phyloP scores from a whole-genome alignment of 2,329 filamentous ascomycete genomes.

The Colletotrichum sidae region DNA sequence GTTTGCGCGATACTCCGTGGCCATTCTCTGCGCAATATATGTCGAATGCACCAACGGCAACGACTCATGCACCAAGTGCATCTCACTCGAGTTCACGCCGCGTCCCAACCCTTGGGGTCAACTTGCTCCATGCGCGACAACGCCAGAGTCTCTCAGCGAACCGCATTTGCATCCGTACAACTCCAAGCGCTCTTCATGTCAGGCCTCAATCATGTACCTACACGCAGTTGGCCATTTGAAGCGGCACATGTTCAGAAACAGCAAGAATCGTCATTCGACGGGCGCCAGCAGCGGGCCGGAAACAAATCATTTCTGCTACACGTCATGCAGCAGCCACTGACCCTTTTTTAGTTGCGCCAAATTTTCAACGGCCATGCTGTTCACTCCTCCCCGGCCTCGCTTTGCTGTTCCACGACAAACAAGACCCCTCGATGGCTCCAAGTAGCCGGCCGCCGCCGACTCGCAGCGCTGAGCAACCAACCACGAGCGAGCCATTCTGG shows the following conservation, averaged over 20 bases:
- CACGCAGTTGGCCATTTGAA: not conserved
- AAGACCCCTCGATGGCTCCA: constrained; percentile 9
- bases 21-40: too few species aligned
- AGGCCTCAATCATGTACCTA: constrained; percentile 9
- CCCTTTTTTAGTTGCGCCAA: not conserved
- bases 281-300: constrained; percentile 34
- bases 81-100: not conserved
- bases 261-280: constrained; percentile 26
- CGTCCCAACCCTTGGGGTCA: constrained; percentile 14
- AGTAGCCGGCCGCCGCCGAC: constrained; percentile 13
- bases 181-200: not conserved
- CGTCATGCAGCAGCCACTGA: constrained; percentile 21
- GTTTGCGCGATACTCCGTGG: too few species aligned
- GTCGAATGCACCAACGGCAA: too few species aligned
- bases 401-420: constrained; percentile 6
- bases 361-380: not conserved
- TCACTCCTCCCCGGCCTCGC: constrained; percentile 10
- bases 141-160: constrained; percentile 24
- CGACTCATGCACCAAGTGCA: too few species aligned
- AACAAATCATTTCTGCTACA: constrained; percentile 8
- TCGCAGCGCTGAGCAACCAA: constrained; percentile 16
- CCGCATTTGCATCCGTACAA: constrained; percentile 1
- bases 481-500: constrained; percentile 21
- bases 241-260: constrained; percentile 20
- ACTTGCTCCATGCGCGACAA: constrained; percentile 8